These are phyloP conservation scores for Yamadazyma pseudoaaseri DNA, from an alignment of 1,139 yeast genomes.

Conservation along the genomic window DNA sequence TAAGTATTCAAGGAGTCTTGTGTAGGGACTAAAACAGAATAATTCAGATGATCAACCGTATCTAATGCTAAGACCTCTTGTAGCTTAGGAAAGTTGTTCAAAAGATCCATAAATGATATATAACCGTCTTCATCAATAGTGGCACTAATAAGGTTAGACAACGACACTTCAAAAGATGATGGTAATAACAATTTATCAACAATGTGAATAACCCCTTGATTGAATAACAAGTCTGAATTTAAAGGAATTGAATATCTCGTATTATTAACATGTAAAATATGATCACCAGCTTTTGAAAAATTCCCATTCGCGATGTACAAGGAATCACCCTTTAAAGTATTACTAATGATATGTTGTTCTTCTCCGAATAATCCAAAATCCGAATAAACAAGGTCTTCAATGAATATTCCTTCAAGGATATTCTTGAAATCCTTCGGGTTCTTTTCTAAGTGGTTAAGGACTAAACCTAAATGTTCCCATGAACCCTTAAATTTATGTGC, in stretches of 20 bases:
- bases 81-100: conserved; percentile 36
- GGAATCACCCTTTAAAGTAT: conserved; percentile 38
- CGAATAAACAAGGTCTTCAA: conserved; percentile 67
- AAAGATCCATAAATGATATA: conserved; percentile 46
- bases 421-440: conserved; percentile 50
- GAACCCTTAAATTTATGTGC: conserved; percentile 1
- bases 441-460: conserved; percentile 54
- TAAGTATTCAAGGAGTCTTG: conserved; percentile 53
- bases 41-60: conserved; percentile 29
- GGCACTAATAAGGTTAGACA: conserved; percentile 53
- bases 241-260: conserved; percentile 32
- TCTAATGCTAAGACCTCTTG: conserved; percentile 16
- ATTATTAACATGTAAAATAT: conserved; percentile 26
- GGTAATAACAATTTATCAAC: conserved; percentile 61
- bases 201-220: conserved; percentile 85
- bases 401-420: conserved; percentile 57
- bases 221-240: conserved; percentile 70
- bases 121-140: conserved; percentile 39
- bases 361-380: conserved; percentile 43
- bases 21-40: conserved; percentile 76
- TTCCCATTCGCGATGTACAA: conserved; percentile 21
- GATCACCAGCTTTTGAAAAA: conserved; percentile 26
- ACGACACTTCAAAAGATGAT: conserved; percentile 47
- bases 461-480: conserved; percentile 69
- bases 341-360: conserved; percentile 21